These are phyloP conservation scores for Obelidium mucronatum DNA, from an alignment of 192 early-diverging fungal genomes.

Conservation along the genomic window DNA sequence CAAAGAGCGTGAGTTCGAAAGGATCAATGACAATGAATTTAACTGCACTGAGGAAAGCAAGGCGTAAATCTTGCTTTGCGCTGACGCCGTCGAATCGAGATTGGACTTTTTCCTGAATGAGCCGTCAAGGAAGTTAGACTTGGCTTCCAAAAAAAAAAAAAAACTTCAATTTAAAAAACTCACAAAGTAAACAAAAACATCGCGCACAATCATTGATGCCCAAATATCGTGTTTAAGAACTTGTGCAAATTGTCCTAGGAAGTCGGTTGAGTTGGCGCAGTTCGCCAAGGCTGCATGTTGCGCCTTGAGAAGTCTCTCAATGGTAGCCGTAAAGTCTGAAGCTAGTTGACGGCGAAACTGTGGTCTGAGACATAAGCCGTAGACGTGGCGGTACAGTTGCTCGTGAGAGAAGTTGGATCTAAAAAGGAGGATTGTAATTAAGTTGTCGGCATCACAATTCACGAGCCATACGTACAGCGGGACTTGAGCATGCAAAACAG, in stretches of 20 bases:
- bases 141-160: too few relatives aligned
- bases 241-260: not conserved
- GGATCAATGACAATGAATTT: not conserved
- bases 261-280: not conserved
- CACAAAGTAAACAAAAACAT: constrained; percentile 6
- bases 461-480: not conserved
- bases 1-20: not conserved
- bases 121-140: not conserved
- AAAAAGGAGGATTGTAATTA: not conserved
- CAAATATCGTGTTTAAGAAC: not conserved
- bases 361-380: not conserved
- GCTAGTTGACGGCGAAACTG: not conserved
- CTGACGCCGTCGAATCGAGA: not conserved
- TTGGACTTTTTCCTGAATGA: not conserved
- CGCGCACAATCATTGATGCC: not conserved
- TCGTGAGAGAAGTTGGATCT: constrained; percentile 1
- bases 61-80: not conserved
- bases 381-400: constrained; percentile 4
- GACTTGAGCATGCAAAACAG: not conserved
- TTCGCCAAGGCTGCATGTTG: not conserved
- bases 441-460: not conserved
- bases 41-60: not conserved
- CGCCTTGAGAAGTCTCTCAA: not conserved
- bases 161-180: not conserved
- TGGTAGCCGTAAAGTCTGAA: not conserved